Conservation (phyloP, 768 basidiomycete genomes). For the Tylopilus cervinicoccineus region DNA sequence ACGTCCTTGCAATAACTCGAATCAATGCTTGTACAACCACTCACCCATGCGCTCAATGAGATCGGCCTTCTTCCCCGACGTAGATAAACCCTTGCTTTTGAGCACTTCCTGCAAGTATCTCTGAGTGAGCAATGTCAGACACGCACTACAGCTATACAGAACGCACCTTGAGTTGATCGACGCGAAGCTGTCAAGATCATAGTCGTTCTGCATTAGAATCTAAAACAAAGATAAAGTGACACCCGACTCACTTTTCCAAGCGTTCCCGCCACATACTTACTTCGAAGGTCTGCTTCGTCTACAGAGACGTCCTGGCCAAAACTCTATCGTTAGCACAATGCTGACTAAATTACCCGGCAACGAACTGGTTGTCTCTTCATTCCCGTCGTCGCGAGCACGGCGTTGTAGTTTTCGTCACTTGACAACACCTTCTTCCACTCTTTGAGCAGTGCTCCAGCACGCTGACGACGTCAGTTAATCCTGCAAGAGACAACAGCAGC, state of each 20-base stretch:
- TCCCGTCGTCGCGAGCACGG: slow-evolving; percentile 44
- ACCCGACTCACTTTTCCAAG: slow-evolving; percentile 57
- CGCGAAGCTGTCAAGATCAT: slow-evolving; percentile 50
- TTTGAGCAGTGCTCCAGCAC: slow-evolving; percentile 63
- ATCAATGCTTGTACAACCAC: slow-evolving; percentile 48
- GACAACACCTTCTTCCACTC: slow-evolving; percentile 66
- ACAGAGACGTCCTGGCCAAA: slow-evolving; percentile 52
- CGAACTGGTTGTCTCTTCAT: slow-evolving; percentile 74
- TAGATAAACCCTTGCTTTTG: slow-evolving; percentile 56
- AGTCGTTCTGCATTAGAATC: slow-evolving; percentile 3
- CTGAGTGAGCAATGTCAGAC: background rate
- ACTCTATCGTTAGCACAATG: background rate
- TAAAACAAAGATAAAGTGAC: background rate
- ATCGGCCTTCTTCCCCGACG: slow-evolving; percentile 71
- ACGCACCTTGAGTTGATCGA: slow-evolving; percentile 74
- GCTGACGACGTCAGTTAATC: slow-evolving; percentile 33
- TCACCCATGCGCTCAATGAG: slow-evolving; percentile 61
- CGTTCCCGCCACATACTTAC: slow-evolving; percentile 53
- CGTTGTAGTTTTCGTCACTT: slow-evolving; percentile 60
- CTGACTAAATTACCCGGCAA: background rate
- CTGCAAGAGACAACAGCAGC: background rate
- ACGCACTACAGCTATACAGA: background rate
- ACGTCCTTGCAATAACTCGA: background rate
- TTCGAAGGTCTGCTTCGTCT: slow-evolving; percentile 71
- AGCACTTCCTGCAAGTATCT: slow-evolving; percentile 58